Base-by-base conservation (phyloP, 148 eudicot species). In the Drosera capensis region DNA sequence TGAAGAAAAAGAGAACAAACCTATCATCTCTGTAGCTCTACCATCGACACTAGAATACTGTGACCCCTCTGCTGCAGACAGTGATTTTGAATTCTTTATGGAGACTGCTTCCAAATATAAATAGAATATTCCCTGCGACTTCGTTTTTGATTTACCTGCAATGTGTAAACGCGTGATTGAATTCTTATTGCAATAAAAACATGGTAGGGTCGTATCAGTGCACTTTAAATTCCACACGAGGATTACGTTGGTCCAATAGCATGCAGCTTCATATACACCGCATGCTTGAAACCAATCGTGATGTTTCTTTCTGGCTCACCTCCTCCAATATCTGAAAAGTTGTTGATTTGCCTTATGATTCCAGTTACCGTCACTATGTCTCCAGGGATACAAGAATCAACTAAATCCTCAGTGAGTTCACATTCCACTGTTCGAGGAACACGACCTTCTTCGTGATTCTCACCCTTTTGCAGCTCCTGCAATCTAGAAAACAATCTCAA, bases 281-380 rank as follows among this genome's bases (percentile, higher is more conserved):
- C 0, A 34, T 5, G 5, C 31, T 28, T 34, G 3, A 34, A 34
- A 11, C 2, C 14, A 34, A 3, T 15, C 11, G 38, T 2, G 14
- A 45, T 1, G 23, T 23, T 7, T 28, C 35, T 20, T 28, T 52
- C 12, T 34, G 35, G 2, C 34, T 15, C 74, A 90, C 97, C 97
- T 90, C 99, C 99, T 51, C 99, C 99, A 69, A 90, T 80, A 66
- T 90, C 99, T 86, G 78, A 84, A 71, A 77, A 90, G 60, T 80
- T 90, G 71, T 81, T 85, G 37, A 90, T 90, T 63, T 78, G 88
- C 60, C 93, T 75, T 65, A 85, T 85, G 43, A 90, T 70, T 48
- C 99, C 99, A 46, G 79, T 70, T 23, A 90, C 93, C 48, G 94
- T 84, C 58, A 90, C 93, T 52, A 90, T 74, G 52, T 90, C 99